Evolutionary conservation across 495 filamentous ascomycete species (phyloP).

Genomic region (Parathielavia hyrcaniae): DNA sequence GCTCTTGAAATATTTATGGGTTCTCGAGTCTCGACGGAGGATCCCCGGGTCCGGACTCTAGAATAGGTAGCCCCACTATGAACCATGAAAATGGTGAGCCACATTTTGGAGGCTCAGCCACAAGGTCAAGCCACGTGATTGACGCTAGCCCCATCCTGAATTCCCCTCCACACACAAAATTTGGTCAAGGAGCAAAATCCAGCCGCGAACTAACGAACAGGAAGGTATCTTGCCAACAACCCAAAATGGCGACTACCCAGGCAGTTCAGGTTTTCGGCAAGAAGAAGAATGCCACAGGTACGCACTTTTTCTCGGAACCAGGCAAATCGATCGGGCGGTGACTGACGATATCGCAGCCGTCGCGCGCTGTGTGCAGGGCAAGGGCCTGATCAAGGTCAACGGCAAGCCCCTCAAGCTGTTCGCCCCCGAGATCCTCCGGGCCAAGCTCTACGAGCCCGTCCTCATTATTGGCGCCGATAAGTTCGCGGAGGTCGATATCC

Average conservation of each 20-base stretch:
- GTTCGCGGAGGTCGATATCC: slow-evolving; percentile 83
- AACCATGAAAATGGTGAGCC: slow-evolving; percentile 7
- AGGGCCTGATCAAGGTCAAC: slow-evolving; percentile 95
- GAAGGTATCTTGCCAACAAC: slow-evolving; percentile 31
- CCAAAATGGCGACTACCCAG: slow-evolving; percentile 35
- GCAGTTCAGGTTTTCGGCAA: slow-evolving; percentile 39
- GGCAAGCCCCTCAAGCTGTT: slow-evolving; percentile 89
- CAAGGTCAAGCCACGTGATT: slow-evolving; percentile 27
- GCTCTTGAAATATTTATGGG: too few species aligned
- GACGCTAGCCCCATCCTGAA: slow-evolving; percentile 32
- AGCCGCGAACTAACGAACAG: slow-evolving; percentile 31
- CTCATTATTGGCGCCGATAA: slow-evolving; percentile 94
- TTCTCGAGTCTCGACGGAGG: too few species aligned
- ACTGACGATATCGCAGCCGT: slow-evolving; percentile 30
- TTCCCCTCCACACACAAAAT: slow-evolving; percentile 38
- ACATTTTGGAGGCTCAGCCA: slow-evolving; percentile 10
- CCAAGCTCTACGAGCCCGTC: slow-evolving; percentile 96
- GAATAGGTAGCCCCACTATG: background rate
- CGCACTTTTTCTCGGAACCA: slow-evolving; percentile 15
- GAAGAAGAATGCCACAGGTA: slow-evolving; percentile 42
- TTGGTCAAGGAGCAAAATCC: slow-evolving; percentile 30
- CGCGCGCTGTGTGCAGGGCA: slow-evolving; percentile 34
- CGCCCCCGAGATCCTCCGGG: slow-evolving; percentile 92
- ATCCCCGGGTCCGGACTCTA: too few species aligned
- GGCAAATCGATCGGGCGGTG: slow-evolving; percentile 6